Base-by-base conservation (phyloP, 2,329 filamentous ascomycete species). In the Chaetomiaceae sp. region DNA sequence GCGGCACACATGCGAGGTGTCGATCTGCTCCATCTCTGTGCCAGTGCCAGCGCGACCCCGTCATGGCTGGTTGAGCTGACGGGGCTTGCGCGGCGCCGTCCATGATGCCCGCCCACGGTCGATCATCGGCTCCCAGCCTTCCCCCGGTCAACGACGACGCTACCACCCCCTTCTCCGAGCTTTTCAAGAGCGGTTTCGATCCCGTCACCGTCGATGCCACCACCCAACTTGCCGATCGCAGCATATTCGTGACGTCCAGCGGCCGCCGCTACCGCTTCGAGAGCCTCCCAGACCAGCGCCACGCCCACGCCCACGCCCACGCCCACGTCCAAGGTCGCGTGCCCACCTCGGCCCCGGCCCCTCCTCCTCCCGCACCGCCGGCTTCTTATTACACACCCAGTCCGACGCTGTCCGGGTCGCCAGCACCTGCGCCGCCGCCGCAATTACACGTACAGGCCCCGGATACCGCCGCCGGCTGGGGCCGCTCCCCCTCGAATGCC, bases 221-320 rank as follows among this genome's bases (percentile, higher is more conserved):
- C 2, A 58, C 58, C 30, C 59, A 60, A 40, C 57, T 62, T 38
- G 58, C 60, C 46, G 60, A 64, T 23, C 54, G 52, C 13, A 57
- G 57, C 53, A 62, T 64, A 14, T 60, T 65, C 46, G 56, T 63
- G 5, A 41, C 61, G 5, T 48, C 60, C 3, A 56, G 57, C 48
- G 62, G 62, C 27, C 61, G 57, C 33, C 62, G 62, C 21, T 65
- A 57, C 39, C 61, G 57, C 27, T 41, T 65, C 37, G 57, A 62
- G 55, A 56, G 57, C 49, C 55, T 64, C 44, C 44, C 56, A 10
- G 58, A 58, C 37, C 25, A 44, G 10, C 25, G 12, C 25, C 25
- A 27, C 25, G 6, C 5, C 5, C 25, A 27, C 25, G 6, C 5
- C 25, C 25, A 27, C 25, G n/a, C n/a, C n/a, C 25, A 27, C 25